Evolutionary conservation across 306 rosid genomes (phyloP).

Genomic region (Citrullus mucosospermus): DNA sequence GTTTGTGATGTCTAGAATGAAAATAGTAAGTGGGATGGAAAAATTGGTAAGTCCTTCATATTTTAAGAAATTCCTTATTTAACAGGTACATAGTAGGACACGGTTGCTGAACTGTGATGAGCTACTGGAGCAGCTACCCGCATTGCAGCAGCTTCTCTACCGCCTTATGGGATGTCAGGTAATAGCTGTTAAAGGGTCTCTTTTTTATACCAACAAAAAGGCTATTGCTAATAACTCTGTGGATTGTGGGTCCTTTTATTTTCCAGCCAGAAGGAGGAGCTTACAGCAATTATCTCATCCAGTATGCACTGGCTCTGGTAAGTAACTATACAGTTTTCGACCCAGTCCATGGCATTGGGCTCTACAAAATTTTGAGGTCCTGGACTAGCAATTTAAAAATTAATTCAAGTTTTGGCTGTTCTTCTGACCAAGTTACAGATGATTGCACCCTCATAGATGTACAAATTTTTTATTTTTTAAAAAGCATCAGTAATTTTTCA

Average conservation of each 20-base stretch:
- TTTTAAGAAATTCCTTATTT: conserved; percentile 11
- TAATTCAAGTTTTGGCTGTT: not conserved
- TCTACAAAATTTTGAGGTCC: not conserved
- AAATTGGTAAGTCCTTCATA: conserved; percentile 3
- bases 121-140: conserved; percentile 73
- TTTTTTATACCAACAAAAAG: not conserved
- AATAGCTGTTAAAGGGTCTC: not conserved
- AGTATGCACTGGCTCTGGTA: conserved; percentile 93
- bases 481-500: not conserved
- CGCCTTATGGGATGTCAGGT: conserved; percentile 77
- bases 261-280: conserved; percentile 95
- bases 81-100: conserved; percentile 58
- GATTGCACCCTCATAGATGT: no score
- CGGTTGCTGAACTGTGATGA: conserved; percentile 30
- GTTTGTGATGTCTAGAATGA: conserved; percentile 20
- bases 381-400: not conserved
- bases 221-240: not conserved
- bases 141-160: conserved; percentile 80
- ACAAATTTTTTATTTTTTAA: no score
- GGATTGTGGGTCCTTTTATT: not conserved
- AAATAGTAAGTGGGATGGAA: not conserved
- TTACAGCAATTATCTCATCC: conserved; percentile 57
- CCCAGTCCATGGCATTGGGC: not conserved
- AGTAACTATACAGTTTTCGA: not conserved
- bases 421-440: not conserved